Base-by-base conservation (phyloP, 345 rosid species). In the Corymbia maculata region DNA sequence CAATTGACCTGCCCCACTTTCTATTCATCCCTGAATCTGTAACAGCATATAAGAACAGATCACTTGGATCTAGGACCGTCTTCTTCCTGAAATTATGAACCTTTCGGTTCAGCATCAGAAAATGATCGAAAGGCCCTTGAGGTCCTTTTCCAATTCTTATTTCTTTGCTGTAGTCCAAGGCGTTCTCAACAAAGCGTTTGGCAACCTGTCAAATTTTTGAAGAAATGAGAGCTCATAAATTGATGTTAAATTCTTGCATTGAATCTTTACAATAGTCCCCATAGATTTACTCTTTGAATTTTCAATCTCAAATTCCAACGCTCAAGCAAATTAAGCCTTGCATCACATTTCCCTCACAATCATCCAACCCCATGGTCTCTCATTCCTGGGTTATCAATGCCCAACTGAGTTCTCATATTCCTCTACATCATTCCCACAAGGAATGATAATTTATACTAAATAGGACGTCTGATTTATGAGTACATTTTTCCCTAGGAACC, bases 71-170 rank as follows among this genome's bases (percentile, higher is more conserved):
- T 86, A 97, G 95, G 49, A 85, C 87, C 61, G 79, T 89, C 80
- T 55, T 90, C 89, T 89, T 93, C 28, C 24, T 10, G 90, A 79
- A 89, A 85, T 75, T 90, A 88, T 87, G 89, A n/a, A 89, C 87
- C 88, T 89, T 86, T 87, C 51, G 92, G 91, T 93, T 95, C 82
- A 98, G 95, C 92, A 88, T 87, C 55, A 97, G 91, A 51, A 93
- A 93, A 89, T 98, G 99, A 92, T 98, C 99, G 88, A 98, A 95
- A 26, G 99, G 99, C 53, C 99, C 98, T 94, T 97, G 98, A 90
- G 88, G 93, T 49, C 99, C 99, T 91, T 91, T 93, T 91, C 99
- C 99, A 88, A 98, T 94, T 52, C 70, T 88, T 85, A 98, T 91
- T 32, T 97, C 97, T 94, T 94, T 98, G 95, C 99, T 95, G 89